phyloP scores from a whole-genome alignment of 2,329 filamentous ascomycete genomes.

The Aaosphaeria pasadenensis region DNA sequence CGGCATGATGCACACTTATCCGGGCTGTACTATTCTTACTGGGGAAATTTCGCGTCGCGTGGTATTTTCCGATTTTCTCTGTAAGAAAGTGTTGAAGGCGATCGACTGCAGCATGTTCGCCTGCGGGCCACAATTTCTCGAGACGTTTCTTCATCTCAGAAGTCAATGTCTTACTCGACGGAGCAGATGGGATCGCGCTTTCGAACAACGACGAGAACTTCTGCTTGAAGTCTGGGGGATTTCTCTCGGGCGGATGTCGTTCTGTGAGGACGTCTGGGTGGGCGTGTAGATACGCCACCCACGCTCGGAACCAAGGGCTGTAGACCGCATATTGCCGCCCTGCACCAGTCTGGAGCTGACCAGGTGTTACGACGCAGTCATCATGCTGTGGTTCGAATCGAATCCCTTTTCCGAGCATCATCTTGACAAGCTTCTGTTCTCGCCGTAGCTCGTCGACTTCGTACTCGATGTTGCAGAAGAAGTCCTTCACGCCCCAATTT shows the following conservation, averaged over 20 bases:
- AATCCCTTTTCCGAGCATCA: conserved; percentile 62
- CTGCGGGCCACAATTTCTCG: conserved; percentile 43
- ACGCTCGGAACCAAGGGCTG: conserved; percentile 74
- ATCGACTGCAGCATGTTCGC: conserved; percentile 43
- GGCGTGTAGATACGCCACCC: conserved; percentile 69
- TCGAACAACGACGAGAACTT: conserved; percentile 44
- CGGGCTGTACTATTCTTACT: conserved; percentile 39
- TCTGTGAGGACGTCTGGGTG: conserved; percentile 66
- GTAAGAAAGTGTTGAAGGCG: conserved; percentile 45
- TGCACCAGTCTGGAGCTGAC: conserved; percentile 60
- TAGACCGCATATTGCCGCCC: conserved; percentile 85
- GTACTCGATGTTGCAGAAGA: conserved; percentile 85
- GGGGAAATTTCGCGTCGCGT: conserved; percentile 42
- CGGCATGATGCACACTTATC: conserved; percentile 44
- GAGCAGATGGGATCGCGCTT: conserved; percentile 42
- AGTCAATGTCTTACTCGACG: conserved; percentile 59
- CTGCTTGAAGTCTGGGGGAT: conserved; percentile 49
- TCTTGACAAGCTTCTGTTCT: conserved; percentile 64
- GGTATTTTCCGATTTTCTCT: conserved; percentile 41
- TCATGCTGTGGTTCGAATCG: conserved; percentile 73
- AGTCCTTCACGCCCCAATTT: conserved; percentile 69
- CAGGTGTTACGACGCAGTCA: conserved; percentile 77
- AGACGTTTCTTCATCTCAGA: conserved; percentile 36
- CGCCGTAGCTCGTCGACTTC: conserved; percentile 85
- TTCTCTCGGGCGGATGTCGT: conserved; percentile 56